phyloP scores from a whole-genome alignment of 805 yeast species.

The Kregervanrija delftensis region DNA sequence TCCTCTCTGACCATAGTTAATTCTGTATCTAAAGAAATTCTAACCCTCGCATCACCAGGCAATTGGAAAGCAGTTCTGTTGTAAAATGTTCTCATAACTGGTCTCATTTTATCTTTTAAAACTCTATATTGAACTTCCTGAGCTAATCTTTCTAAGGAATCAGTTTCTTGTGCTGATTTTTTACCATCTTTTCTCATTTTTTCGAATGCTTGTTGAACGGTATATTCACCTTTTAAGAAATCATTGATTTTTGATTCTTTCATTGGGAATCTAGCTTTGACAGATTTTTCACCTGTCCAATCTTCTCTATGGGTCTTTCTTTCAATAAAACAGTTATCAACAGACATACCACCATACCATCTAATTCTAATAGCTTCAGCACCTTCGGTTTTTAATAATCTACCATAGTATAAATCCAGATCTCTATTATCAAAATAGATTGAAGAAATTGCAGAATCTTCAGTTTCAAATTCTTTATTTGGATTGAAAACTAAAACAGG shows the following conservation, averaged over 20 bases:
- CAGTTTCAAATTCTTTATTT: constrained; percentile 89
- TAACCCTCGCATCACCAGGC: constrained; percentile 98
- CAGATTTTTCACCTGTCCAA: constrained; percentile 99
- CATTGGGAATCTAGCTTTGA: constrained; percentile 89
- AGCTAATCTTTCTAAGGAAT: constrained; percentile 85
- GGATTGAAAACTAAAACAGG: constrained; percentile 97
- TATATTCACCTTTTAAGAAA: constrained; percentile 74
- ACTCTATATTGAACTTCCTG: constrained; percentile 89
- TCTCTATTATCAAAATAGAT: constrained; percentile 89
- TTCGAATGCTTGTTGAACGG: constrained; percentile 85
- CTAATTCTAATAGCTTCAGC: constrained; percentile 97
- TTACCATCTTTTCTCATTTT: constrained; percentile 91
- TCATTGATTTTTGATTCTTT: constrained; percentile 88
- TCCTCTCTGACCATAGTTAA: constrained; percentile 97
- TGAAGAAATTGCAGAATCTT: constrained; percentile 94
- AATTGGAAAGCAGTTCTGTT: constrained; percentile 98
- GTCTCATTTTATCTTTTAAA: constrained; percentile 76
- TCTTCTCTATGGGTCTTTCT: constrained; percentile 98
- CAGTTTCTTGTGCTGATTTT: constrained; percentile 81
- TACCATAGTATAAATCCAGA: constrained; percentile 88
- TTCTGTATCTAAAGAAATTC: constrained; percentile 96
- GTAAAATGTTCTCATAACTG: constrained; percentile 93
- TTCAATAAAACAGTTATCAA: constrained; percentile 90
- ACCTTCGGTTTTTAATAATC: constrained; percentile 94
- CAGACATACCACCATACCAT: constrained; percentile 98